Conservation (phyloP, 2,329 filamentous ascomycete species). For the Aspergillus sp. region DNA sequence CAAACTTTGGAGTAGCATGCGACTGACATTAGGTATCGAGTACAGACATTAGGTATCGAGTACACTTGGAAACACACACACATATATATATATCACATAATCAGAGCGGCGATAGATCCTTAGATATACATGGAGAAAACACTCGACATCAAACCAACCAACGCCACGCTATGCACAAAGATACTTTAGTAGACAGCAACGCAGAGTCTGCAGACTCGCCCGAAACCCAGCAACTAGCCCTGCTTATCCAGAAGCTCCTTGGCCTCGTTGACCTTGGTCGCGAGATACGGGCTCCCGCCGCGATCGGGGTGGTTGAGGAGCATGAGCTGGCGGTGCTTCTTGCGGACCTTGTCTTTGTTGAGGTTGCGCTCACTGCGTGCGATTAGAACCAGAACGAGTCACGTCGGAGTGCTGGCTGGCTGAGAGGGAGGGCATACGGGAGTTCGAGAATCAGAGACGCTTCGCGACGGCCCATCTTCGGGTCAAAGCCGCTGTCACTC, state of each 20-base stretch:
- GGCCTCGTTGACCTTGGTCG: slow-evolving; percentile 96
- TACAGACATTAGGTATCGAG: too few relatives aligned
- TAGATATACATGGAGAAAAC: background rate
- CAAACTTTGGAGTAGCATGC: too few relatives aligned
- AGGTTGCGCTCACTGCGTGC: slow-evolving; percentile 75
- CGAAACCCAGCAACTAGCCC: slow-evolving; percentile 9
- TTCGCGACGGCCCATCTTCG: slow-evolving; percentile 86
- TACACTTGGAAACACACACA: too few relatives aligned
- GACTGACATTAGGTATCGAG: too few relatives aligned
- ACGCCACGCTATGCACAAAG: slow-evolving; percentile 34
- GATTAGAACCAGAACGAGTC: too few relatives aligned
- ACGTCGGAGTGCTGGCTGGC: too few relatives aligned
- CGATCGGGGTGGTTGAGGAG: slow-evolving; percentile 96
- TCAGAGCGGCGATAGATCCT: slow-evolving; percentile 63
- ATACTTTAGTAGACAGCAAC: too few relatives aligned
- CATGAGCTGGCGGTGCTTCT: slow-evolving; percentile 93
- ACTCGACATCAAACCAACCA: slow-evolving; percentile 22
- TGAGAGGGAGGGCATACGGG: slow-evolving; percentile 59
- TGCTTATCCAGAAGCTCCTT: slow-evolving; percentile 91
- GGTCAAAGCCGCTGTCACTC: slow-evolving; percentile 64
- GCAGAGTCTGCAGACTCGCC: too few relatives aligned
- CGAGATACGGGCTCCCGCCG: slow-evolving; percentile 89
- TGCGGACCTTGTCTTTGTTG: slow-evolving; percentile 88
- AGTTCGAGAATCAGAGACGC: slow-evolving; percentile 84
- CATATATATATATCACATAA: too few relatives aligned